Conservation (phyloP, 805 yeast genomes). For the Cyberlindnera euphorbiiphila region DNA sequence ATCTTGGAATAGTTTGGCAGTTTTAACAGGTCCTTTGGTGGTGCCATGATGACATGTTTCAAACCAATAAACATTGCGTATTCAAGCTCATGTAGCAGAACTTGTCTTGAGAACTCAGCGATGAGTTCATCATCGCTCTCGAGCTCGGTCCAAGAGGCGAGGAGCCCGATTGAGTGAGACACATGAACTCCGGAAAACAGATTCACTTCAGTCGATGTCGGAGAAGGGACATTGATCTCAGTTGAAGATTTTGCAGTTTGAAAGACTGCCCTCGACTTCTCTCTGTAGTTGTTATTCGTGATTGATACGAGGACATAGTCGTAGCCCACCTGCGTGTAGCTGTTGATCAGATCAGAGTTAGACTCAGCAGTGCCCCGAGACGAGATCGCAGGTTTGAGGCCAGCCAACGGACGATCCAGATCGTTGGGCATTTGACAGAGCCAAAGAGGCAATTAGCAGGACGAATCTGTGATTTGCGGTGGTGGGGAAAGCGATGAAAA, state of each 20-base stretch:
- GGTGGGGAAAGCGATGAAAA: too few species aligned
- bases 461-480: too few species aligned
- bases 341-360: slow-evolving; percentile 28
- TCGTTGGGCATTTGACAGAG: slow-evolving; percentile 14
- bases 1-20: slow-evolving; percentile 47
- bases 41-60: slow-evolving; percentile 52
- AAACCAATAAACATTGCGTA: slow-evolving; percentile 60
- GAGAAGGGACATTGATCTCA: slow-evolving; percentile 36
- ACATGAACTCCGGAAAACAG: slow-evolving; percentile 41
- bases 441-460: too few species aligned
- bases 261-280: slow-evolving; percentile 37
- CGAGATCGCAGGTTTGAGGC: slow-evolving; percentile 42
- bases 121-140: slow-evolving; percentile 48
- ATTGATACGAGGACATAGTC: slow-evolving; percentile 51
- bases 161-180: slow-evolving; percentile 45
- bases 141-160: slow-evolving; percentile 69
- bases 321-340: slow-evolving; percentile 38
- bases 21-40: slow-evolving; percentile 55
- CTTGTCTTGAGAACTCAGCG: slow-evolving; percentile 53
- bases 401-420: slow-evolving; percentile 31
- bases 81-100: slow-evolving; percentile 51
- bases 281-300: slow-evolving; percentile 48
- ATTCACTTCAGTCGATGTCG: slow-evolving; percentile 39
- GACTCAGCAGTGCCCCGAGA: slow-evolving; percentile 30
- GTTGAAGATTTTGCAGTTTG: slow-evolving; percentile 28